These are phyloP conservation scores for Clathrus columnatus DNA, from an alignment of 768 basidiomycete species.

Conservation along the genomic window DNA sequence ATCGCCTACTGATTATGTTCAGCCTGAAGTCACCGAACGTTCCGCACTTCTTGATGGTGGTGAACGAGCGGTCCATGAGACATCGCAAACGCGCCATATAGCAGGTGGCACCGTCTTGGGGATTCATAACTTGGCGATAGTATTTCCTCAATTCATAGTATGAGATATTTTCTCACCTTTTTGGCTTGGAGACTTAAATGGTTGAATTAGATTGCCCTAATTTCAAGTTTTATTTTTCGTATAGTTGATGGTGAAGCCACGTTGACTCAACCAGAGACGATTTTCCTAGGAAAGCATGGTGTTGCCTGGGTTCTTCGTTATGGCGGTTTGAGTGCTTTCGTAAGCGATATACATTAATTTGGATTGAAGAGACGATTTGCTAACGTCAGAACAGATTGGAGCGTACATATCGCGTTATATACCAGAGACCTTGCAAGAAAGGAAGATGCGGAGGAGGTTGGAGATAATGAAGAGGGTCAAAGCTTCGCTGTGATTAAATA, in stretches of 20 bases:
- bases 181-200: slow-evolving; percentile 10
- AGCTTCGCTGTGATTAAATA: neutral
- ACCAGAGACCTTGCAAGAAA: slow-evolving; percentile 85
- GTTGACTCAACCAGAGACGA: slow-evolving; percentile 31
- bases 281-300: slow-evolving; percentile 76
- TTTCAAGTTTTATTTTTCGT: slow-evolving; percentile 81
- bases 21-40: neutral
- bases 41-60: slow-evolving; percentile 9
- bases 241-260: slow-evolving; percentile 50
- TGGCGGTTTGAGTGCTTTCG: slow-evolving; percentile 77
- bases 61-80: slow-evolving; percentile 3
- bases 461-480: slow-evolving; percentile 54
- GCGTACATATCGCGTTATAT: slow-evolving; percentile 74
- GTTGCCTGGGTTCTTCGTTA: slow-evolving; percentile 93
- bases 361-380: too few species aligned
- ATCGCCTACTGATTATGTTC: slow-evolving; percentile 17
- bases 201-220: slow-evolving; percentile 58
- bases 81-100: slow-evolving; percentile 35
- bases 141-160: slow-evolving; percentile 90
- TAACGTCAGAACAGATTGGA: slow-evolving; percentile 44
- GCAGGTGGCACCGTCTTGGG: slow-evolving; percentile 90
- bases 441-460: slow-evolving; percentile 75
- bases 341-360: too few species aligned
- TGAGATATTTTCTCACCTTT: slow-evolving; percentile 23
- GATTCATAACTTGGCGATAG: slow-evolving; percentile 92